These are phyloP conservation scores for Fusarium ambrosium DNA, from an alignment of 2,329 filamentous ascomycete genomes.

Conservation along the genomic window DNA sequence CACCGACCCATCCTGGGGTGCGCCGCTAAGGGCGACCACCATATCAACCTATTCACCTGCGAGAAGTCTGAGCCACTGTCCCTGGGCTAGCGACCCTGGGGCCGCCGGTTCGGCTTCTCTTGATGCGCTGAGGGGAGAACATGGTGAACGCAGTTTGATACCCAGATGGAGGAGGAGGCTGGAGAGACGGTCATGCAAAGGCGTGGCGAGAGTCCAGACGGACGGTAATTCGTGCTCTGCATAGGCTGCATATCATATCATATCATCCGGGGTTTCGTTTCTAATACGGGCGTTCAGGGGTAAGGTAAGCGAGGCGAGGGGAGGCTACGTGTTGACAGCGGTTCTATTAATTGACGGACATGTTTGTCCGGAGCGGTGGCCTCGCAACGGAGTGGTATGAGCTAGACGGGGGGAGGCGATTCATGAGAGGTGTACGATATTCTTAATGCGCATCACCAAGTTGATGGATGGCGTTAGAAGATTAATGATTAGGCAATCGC, in stretches of 20 bases:
- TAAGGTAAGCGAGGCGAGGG: conserved; percentile 38
- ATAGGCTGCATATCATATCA: conserved; percentile 45
- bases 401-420: conserved; percentile 27
- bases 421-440: conserved; percentile 31
- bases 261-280: conserved; percentile 41
- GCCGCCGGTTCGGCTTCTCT: conserved; percentile 31
- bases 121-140: conserved; percentile 11
- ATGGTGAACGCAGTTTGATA: conserved; percentile 18
- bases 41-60: conserved; percentile 90
- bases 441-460: conserved; percentile 34
- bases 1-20: conserved; percentile 93
- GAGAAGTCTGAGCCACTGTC: conserved; percentile 60
- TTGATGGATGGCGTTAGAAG: not conserved
- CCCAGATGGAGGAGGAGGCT: conserved; percentile 5
- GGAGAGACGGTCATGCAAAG: conserved; percentile 8
- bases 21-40: conserved; percentile 86
- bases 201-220: conserved; percentile 27
- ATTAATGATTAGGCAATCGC: not conserved
- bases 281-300: conserved; percentile 41
- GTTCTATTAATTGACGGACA: conserved; percentile 24
- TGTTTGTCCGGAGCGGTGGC: conserved; percentile 17
- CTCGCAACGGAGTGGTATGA: conserved; percentile 17
- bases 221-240: conserved; percentile 31
- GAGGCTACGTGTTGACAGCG: conserved; percentile 19
- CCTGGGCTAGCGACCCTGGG: conserved; percentile 48